Evolutionary conservation across 768 basidiomycete species (phyloP).

Genomic region (Psilocybe sp.): DNA sequence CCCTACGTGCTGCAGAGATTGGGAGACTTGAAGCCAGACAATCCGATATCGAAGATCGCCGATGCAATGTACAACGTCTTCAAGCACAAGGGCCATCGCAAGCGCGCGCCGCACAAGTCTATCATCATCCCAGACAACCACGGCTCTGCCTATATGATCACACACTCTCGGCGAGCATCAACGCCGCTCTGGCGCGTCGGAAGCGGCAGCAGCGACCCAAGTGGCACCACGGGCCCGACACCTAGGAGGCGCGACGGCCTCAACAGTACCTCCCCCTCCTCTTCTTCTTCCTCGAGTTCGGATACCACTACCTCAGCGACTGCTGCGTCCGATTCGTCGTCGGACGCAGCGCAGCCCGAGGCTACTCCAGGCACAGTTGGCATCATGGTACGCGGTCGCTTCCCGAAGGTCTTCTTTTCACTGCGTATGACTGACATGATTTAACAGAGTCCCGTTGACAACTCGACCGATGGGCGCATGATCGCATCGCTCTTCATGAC

Average conservation of each 20-base stretch:
- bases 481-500: slow-evolving; percentile 20
- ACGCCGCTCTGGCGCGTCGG: slow-evolving; percentile 14
- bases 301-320: slow-evolving; percentile 7
- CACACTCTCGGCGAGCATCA: slow-evolving; percentile 11
- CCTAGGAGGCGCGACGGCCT: slow-evolving; percentile 6
- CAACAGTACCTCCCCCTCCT: not conserved
- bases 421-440: not conserved
- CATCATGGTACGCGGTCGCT: slow-evolving; percentile 5
- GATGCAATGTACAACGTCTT: slow-evolving; percentile 6
- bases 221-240: too few species aligned
- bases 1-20: slow-evolving; percentile 6
- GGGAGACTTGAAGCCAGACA: not conserved
- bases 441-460: slow-evolving; percentile 8
- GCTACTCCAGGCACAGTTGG: not conserved
- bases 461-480: slow-evolving; percentile 6
- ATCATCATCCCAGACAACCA: slow-evolving; percentile 16
- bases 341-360: too few species aligned
- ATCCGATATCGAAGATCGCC: slow-evolving; percentile 10
- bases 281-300: not conserved
- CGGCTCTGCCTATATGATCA: slow-evolving; percentile 12
- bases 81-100: slow-evolving; percentile 8
- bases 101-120: slow-evolving; percentile 10
- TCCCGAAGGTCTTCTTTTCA: not conserved
- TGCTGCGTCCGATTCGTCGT: too few species aligned
- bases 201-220: too few species aligned